Conservation (phyloP, 1,284 basidiomycete genomes). For the Caloboletus firmus region DNA sequence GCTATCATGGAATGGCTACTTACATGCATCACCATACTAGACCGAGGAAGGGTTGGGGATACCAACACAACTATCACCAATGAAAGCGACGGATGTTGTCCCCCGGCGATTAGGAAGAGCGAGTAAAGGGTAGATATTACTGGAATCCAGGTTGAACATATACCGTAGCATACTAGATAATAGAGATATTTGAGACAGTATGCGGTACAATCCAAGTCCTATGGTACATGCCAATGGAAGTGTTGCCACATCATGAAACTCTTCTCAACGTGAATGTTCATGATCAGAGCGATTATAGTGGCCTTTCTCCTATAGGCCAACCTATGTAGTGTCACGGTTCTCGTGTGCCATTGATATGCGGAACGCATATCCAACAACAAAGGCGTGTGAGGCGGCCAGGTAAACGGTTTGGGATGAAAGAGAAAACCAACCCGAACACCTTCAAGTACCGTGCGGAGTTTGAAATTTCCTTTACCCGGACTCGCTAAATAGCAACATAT, state of each 20-base stretch:
- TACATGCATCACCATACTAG: slow-evolving; percentile 7
- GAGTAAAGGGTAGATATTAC: slow-evolving; percentile 17
- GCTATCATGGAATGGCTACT: background rate
- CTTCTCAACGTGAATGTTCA: slow-evolving; percentile 62
- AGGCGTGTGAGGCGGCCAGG: slow-evolving; percentile 46
- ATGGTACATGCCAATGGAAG: background rate
- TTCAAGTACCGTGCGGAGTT: slow-evolving; percentile 27
- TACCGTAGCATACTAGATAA: background rate
- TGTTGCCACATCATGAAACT: slow-evolving; percentile 82
- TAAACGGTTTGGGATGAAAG: slow-evolving; percentile 12
- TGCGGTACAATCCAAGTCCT: background rate
- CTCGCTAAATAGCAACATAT: too few species aligned
- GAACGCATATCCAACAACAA: slow-evolving; percentile 54
- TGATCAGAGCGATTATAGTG: slow-evolving; percentile 80
- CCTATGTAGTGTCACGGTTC: slow-evolving; percentile 40
- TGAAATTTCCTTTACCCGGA: slow-evolving; percentile 2
- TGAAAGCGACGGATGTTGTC: slow-evolving; percentile 52
- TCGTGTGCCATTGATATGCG: slow-evolving; percentile 52
- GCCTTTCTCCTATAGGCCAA: slow-evolving; percentile 56
- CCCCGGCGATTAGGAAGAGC: slow-evolving; percentile 44
- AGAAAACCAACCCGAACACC: background rate
- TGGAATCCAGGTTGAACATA: background rate
- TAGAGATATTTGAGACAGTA: background rate
- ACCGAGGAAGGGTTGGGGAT: slow-evolving; percentile 49
- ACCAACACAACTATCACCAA: slow-evolving; percentile 61